These are phyloP conservation scores for Sesbania bispinosa DNA, from an alignment of 306 rosid genomes.

Conservation along the genomic window DNA sequence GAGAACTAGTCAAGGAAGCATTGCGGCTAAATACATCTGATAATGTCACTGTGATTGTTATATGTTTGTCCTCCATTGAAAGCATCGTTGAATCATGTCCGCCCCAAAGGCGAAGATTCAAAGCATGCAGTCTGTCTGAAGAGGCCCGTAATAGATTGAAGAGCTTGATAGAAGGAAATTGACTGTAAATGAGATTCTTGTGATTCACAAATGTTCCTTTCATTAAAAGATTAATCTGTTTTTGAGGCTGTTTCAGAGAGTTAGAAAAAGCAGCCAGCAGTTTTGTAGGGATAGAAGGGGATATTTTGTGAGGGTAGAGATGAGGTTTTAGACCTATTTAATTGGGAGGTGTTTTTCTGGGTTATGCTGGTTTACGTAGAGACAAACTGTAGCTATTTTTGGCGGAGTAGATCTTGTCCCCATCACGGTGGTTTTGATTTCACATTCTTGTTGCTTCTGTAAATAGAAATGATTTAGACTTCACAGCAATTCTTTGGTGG, in stretches of 20 bases:
- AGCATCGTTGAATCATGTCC: constrained; percentile 41
- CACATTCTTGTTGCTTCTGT: constrained; percentile 1
- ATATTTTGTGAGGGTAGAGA: constrained; percentile 13
- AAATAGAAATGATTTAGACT: constrained; percentile 9
- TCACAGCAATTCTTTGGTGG: not conserved
- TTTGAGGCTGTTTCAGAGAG: constrained; percentile 56
- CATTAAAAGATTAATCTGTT: constrained; percentile 34
- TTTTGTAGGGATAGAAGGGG: constrained; percentile 72
- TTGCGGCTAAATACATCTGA: constrained; percentile 63
- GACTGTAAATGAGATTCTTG: constrained; percentile 36
- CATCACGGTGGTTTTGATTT: constrained; percentile 5
- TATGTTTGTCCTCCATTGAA: constrained; percentile 60
- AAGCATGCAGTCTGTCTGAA: constrained; percentile 52
- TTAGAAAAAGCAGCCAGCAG: constrained; percentile 51
- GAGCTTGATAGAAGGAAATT: constrained; percentile 59
- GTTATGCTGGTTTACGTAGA: constrained; percentile 1
- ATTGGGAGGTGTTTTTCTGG: constrained; percentile 6
- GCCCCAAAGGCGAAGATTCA: constrained; percentile 52
- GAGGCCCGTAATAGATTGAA: constrained; percentile 57
- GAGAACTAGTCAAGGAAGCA: constrained; percentile 77
- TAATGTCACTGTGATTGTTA: constrained; percentile 79
- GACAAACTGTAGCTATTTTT: constrained; percentile 28
- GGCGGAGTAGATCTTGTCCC: constrained; percentile 26
- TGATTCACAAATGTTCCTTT: constrained; percentile 25
- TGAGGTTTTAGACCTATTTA: constrained; percentile 15